Evolutionary conservation across 768 basidiomycete species (phyloP).

Genomic region (Coprinellus micaceus): DNA sequence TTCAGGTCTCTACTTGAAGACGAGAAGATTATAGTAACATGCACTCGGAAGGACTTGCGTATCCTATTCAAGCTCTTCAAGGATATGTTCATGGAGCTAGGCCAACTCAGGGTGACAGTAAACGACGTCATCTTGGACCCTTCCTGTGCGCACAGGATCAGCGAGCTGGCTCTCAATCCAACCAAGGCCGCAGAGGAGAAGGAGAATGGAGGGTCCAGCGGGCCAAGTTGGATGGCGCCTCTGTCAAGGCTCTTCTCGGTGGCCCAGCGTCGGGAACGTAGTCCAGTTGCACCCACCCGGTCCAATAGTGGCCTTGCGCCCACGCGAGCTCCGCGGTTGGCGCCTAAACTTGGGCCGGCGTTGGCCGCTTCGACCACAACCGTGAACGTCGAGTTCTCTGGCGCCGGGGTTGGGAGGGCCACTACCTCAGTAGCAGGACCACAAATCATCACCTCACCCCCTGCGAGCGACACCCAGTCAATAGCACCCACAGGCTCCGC

Average conservation of each 20-base stretch:
- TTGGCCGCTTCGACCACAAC: slow-evolving; percentile 86
- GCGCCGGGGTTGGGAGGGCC: slow-evolving; percentile 45
- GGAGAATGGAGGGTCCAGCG: slow-evolving; percentile 30
- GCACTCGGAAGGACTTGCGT: slow-evolving; percentile 78
- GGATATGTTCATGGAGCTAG: slow-evolving; percentile 81
- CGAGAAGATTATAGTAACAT: slow-evolving; percentile 57
- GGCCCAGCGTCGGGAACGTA: slow-evolving; percentile 21
- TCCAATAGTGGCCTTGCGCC: slow-evolving; percentile 19
- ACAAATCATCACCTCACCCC: slow-evolving; percentile 11
- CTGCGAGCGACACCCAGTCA: slow-evolving; percentile 14
- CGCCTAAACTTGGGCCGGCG: slow-evolving; percentile 80
- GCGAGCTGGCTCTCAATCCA: slow-evolving; percentile 66
- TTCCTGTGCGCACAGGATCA: slow-evolving; percentile 61
- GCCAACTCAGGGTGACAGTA: slow-evolving; percentile 72
- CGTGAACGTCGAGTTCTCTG: slow-evolving; percentile 94
- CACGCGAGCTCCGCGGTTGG: slow-evolving; percentile 40
- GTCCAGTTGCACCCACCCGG: slow-evolving; percentile 14
- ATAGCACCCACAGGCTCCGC: slow-evolving; percentile 10
- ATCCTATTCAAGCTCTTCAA: slow-evolving; percentile 79
- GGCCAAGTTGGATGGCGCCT: slow-evolving; percentile 77
- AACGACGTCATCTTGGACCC: slow-evolving; percentile 94
- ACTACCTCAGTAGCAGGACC: slow-evolving; percentile 34
- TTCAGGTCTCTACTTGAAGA: slow-evolving; percentile 76
- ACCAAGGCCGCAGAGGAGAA: slow-evolving; percentile 42
- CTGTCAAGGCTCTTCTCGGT: slow-evolving; percentile 72